Base-by-base conservation (phyloP, 2,329 filamentous ascomycete species). In the Tolypocladium cylindrosporum region DNA sequence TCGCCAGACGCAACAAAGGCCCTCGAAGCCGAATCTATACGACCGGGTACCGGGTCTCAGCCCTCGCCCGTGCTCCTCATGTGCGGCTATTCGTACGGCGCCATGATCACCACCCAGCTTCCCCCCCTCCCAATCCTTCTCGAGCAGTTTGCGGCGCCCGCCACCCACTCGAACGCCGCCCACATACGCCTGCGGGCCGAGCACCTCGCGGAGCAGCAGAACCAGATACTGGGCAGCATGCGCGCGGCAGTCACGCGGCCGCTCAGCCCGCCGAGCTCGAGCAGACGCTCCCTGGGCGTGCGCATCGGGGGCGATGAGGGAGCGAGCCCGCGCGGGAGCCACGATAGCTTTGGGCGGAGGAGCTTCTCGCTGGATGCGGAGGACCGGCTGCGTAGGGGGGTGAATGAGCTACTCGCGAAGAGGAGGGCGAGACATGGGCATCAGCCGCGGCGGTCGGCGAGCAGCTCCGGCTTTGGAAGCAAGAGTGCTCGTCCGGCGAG, bases 11-110 rank as follows among this genome's bases (percentile, higher is more conserved):
- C 48, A 1, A 10, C 48, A 21, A 14, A 37, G 4, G 2, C 31
- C 34, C 31, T n/a, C 31, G 31, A 13, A 37, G 10, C 31, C 31
- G 48, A n/a, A 2, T 5, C 19, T 14, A 21, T 31, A 10, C 45
- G 45, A 39, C 39, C 39, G 4, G 9, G 4, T 24, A 13, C 34
- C 55, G 41, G 50, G 39, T 24, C 58, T 43, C 4, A 40, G 19
- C 48, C 58, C 2, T 64, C 62, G 1, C 73, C 71, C 2, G 57
- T 77, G 54, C 67, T 86, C 3, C 66, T 96, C 6, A 76, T 94
- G 8, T 87, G 82, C 2, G 92, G 92, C 14, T 97, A 97, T 70
- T 96, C 91, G 0, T 97, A 97, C 70, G 94, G 94, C 50, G 90
- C 91, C 5, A 81, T 96, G 67, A 83, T 97, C 43, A 85, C 90